phyloP scores from a whole-genome alignment of 129 eudicot species.

The Tagetes erecta region DNA sequence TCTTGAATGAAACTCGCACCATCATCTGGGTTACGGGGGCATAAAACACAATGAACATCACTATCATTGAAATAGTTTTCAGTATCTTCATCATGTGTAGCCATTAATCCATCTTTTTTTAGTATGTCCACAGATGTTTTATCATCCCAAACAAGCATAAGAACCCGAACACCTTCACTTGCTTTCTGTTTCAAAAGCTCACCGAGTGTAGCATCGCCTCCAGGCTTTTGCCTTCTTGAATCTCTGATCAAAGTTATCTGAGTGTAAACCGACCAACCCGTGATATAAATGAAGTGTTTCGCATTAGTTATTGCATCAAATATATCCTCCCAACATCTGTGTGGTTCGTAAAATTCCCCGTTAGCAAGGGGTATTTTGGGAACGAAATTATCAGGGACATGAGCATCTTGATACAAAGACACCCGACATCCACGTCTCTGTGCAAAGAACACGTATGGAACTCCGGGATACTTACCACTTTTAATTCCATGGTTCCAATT shows the following conservation, averaged over 20 bases:
- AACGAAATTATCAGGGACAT: conserved; percentile 63
- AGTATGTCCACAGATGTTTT: conserved; percentile 63
- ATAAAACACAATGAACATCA: conserved; percentile 66
- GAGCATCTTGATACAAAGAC: conserved; percentile 73
- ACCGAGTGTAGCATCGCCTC: conserved; percentile 68
- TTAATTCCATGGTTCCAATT: conserved; percentile 57
- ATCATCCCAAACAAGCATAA: conserved; percentile 75
- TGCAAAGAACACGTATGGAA: conserved; percentile 64
- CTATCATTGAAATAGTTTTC: conserved; percentile 46
- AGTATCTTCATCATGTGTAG: conserved; percentile 87
- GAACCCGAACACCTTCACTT: conserved; percentile 66
- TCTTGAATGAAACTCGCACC: conserved; percentile 71
- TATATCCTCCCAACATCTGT: conserved; percentile 76
- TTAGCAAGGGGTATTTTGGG: conserved; percentile 66
- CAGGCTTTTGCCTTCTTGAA: conserved; percentile 57
- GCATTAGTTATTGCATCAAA: conserved; percentile 74
- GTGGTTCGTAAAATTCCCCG: conserved; percentile 62
- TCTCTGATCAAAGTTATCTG: conserved; percentile 70
- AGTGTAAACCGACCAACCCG: conserved; percentile 82
- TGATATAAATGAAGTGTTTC: conserved; percentile 65
- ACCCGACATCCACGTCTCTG: conserved; percentile 67
- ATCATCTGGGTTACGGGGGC: conserved; percentile 80
- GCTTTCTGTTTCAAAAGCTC: conserved; percentile 75
- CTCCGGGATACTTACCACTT: conserved; percentile 66
- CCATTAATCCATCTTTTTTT: conserved; percentile 76